phyloP scores from a whole-genome alignment of 495 filamentous ascomycete species.

The Halenospora varia region DNA sequence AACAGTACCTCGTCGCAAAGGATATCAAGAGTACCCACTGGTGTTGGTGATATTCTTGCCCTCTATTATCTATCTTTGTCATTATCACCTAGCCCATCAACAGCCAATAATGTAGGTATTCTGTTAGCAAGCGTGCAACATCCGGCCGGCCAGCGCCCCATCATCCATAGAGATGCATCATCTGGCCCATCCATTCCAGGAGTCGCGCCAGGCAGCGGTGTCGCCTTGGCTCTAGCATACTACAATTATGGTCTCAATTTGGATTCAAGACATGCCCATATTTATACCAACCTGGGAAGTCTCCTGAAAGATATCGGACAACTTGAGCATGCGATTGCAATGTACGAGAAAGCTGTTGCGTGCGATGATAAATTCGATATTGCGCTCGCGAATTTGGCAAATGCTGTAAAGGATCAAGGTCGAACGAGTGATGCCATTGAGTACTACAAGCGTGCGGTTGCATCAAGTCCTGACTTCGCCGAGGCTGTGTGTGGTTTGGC shows the following conservation, averaged over 20 bases:
- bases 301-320: constrained; percentile 96
- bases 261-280: constrained; percentile 88
- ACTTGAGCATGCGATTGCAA: constrained; percentile 82
- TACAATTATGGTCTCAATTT: constrained; percentile 91
- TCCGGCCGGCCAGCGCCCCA: constrained; percentile 42
- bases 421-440: constrained; percentile 85
- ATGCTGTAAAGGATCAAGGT: constrained; percentile 97
- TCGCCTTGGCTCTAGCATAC: constrained; percentile 85
- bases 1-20: constrained; percentile 59
- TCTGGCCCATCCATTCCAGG: constrained; percentile 60
- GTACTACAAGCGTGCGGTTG: constrained; percentile 89
- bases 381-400: constrained; percentile 92
- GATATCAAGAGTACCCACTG: constrained; percentile 57
- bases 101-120: constrained; percentile 98
- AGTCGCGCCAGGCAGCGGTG: constrained; percentile 77
- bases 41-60: constrained; percentile 89
- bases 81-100: constrained; percentile 92
- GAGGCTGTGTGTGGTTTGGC: constrained; percentile 96
- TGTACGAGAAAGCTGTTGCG: constrained; percentile 93
- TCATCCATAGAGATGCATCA: constrained; percentile 22
- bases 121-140: constrained; percentile 92
- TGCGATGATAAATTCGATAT: constrained; percentile 96
- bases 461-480: constrained; percentile 90
- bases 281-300: constrained; percentile 96
- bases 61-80: constrained; percentile 96